Base-by-base conservation (phyloP, 805 yeast species). In the Starmerella geochares region DNA sequence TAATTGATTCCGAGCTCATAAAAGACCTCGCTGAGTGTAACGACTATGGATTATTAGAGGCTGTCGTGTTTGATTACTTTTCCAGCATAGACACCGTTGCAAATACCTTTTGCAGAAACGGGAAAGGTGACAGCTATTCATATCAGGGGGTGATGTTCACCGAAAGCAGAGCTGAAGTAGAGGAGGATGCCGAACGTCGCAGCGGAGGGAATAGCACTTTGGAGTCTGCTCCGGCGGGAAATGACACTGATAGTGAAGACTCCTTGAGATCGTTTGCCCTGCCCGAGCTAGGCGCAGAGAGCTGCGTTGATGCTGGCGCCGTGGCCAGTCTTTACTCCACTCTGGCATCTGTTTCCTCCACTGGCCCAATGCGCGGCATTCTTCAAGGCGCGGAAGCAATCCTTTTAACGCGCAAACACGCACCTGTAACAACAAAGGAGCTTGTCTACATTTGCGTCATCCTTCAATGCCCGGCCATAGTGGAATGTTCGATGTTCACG, bases 401-500 rank as follows among this genome's bases (percentile, higher is more conserved):
- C 4, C 40, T 60, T 36, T 57, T 52, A 14, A 49, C 52, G 19
- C 54, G 62, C 2, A 35, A 46, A 9, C 57, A 53, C 38, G 52
- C 47, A 2, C 53, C 58, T 11, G 25, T 54, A 29, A 43, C 50
- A 3, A 50, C 40, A 16, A 33, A 33, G 6, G 62, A 59, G 48
- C 48, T 59, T 8, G 50, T 46, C 2, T 60, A 56, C 29, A 45
- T 60, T 10, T 48, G 56, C 9, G 54, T 57, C 13, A 37, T 61
- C 5, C 41, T 59, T 46, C 55, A 55, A 19, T 59, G 60, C 51
- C 63, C 62, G 1, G 60, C 55, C 2, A 49, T 60, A 20, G 28
- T 49, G 2, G 58, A 60, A 33, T 60, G 63, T 49, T 60, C 63
- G 6, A 60, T 60, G 63, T 60, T 60, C 51, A 59, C 62, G 4